These are phyloP conservation scores for Begonia fuchsioides DNA, from an alignment of 306 rosid genomes.

Conservation along the genomic window DNA sequence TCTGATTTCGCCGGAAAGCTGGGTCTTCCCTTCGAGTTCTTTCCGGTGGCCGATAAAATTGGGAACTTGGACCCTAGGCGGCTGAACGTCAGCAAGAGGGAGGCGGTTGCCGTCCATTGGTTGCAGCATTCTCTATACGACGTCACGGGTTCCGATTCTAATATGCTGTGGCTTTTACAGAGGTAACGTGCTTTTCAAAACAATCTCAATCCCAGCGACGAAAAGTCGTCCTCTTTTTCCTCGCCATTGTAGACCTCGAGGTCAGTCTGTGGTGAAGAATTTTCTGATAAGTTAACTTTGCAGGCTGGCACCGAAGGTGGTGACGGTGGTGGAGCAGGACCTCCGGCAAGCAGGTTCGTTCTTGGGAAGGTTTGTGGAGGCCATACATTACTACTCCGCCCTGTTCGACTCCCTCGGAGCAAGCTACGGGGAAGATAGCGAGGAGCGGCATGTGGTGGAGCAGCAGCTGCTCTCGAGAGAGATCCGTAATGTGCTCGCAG, in stretches of 20 bases:
- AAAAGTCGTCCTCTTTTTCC: neutral
- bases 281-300: neutral
- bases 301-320: conserved; percentile 92
- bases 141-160: conserved; percentile 85
- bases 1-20: conserved; percentile 78
- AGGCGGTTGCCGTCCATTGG: conserved; percentile 99
- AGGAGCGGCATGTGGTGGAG: conserved; percentile 92
- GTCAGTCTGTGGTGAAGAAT: too few species aligned
- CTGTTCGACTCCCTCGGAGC: conserved; percentile 83
- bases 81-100: conserved; percentile 60
- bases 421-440: conserved; percentile 92
- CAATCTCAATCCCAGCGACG: conserved; percentile 2
- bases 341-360: conserved; percentile 82
- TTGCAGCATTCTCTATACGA: conserved; percentile 94
- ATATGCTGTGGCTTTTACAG: conserved; percentile 84
- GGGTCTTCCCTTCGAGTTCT: conserved; percentile 83
- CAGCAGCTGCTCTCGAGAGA: conserved; percentile 82
- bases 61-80: conserved; percentile 68
- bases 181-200: conserved; percentile 27
- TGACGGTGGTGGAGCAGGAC: conserved; percentile 96
- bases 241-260: too few species aligned
- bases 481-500: conserved; percentile 77
- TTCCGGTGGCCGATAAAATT: conserved; percentile 73
- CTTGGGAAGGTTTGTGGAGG: conserved; percentile 92
- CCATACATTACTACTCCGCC: conserved; percentile 95